phyloP scores from a whole-genome alignment of 352 stramenopile species.

The Stramenopiles sp. region DNA sequence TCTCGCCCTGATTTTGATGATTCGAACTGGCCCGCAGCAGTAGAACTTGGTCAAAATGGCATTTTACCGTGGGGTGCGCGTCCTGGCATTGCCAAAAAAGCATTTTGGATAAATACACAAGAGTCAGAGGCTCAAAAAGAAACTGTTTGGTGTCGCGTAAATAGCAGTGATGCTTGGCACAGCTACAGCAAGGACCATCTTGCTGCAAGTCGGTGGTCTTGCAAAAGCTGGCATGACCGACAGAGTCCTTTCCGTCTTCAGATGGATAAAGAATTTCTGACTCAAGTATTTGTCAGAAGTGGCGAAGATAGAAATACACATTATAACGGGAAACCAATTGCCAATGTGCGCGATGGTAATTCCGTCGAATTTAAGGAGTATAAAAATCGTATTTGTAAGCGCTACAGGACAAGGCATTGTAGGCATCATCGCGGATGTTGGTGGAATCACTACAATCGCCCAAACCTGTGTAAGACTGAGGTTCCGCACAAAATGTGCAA shows the following conservation, averaged over 20 bases:
- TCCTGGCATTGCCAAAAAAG: neutral
- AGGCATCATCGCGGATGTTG: no score
- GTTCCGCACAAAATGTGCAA: neutral
- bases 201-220: neutral
- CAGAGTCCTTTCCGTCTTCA: neutral
- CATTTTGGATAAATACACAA: neutral
- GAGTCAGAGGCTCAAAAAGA: neutral
- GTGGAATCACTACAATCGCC: no score
- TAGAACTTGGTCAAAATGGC: neutral
- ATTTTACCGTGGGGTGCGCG: neutral
- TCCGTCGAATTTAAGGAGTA: no score
- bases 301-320: no score
- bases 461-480: no score
- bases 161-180: neutral
- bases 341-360: no score
- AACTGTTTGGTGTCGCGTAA: neutral
- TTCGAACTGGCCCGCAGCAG: neutral
- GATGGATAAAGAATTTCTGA: neutral
- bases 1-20: neutral
- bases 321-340: no score
- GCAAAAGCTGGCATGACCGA: neutral
- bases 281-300: no score
- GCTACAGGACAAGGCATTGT: no score
- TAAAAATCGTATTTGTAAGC: no score
- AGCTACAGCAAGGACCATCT: neutral